Evolutionary conservation across 352 stramenopile genomes (phyloP).

Genomic region (Stephanocyclus meneghinianus): DNA sequence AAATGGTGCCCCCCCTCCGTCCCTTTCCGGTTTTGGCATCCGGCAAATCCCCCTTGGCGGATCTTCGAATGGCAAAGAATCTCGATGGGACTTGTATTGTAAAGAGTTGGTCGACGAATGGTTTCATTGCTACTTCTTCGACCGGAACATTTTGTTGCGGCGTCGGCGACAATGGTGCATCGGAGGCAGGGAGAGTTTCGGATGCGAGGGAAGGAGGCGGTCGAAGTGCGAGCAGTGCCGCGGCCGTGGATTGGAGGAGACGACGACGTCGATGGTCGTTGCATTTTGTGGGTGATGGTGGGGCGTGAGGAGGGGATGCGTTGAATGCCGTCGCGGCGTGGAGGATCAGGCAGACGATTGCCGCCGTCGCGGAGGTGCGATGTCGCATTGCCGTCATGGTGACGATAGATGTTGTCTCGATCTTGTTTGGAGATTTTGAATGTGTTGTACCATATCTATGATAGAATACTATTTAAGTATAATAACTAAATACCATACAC

Average conservation of each 20-base stretch:
- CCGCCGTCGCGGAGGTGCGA: slow-evolving; percentile 2
- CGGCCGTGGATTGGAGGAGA: slow-evolving; percentile 36
- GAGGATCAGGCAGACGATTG: slow-evolving; percentile 2
- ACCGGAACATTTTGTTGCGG: not conserved
- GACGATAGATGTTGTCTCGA: too few species aligned
- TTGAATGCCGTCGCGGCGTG: slow-evolving; percentile 12
- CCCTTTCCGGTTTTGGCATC: slow-evolving; percentile 76
- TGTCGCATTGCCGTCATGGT: too few species aligned
- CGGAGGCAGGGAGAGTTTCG: not conserved
- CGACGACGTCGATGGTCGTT: slow-evolving; percentile 18
- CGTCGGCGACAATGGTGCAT: slow-evolving; percentile 1
- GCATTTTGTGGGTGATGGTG: too few species aligned
- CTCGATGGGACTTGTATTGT: slow-evolving; percentile 55
- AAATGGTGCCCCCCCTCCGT: slow-evolving; percentile 72
- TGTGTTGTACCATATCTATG: too few species aligned
- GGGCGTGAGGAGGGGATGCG: not conserved
- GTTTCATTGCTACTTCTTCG: slow-evolving; percentile 66
- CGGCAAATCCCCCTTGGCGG: slow-evolving; percentile 72
- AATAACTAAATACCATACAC: too few species aligned
- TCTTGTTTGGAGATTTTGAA: too few species aligned
- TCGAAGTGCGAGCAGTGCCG: slow-evolving; percentile 22
- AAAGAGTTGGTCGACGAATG: slow-evolving; percentile 33
- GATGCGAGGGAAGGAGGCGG: not conserved
- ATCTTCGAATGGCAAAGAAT: slow-evolving; percentile 70
- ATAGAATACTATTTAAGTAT: too few species aligned